These are phyloP conservation scores for Amniculicola lignicola DNA, from an alignment of 495 filamentous ascomycete species.

Conservation along the genomic window DNA sequence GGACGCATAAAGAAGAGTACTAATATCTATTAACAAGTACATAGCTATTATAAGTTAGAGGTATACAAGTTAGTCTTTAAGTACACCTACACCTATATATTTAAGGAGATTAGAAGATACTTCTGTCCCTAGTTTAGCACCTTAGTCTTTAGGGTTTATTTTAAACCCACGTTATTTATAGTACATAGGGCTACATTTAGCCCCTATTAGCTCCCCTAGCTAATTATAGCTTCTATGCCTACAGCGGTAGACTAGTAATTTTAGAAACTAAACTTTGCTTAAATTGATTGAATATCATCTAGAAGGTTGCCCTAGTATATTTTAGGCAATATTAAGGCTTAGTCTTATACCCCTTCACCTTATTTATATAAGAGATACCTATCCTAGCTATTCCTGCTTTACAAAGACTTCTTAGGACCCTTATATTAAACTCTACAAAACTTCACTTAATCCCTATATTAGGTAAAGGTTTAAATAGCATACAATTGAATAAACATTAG, in stretches of 20 bases:
- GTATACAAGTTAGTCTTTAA: constrained; percentile 3
- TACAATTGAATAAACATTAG: not conserved
- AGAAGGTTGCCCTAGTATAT: not conserved
- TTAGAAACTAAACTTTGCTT: not conserved
- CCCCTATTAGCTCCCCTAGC: not conserved
- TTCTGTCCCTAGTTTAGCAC: not conserved
- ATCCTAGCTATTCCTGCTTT: not conserved
- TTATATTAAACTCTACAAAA: not conserved
- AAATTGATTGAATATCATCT: not conserved
- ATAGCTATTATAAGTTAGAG: constrained; percentile 4
- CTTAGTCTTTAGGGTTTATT: not conserved
- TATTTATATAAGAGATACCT: not conserved
- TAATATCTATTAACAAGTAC: constrained; percentile 10
- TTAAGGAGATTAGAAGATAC: not conserved
- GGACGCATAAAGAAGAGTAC: not conserved
- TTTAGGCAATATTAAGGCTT: no score
- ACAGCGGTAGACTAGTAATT: not conserved
- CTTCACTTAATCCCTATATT: not conserved
- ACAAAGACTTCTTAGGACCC: not conserved
- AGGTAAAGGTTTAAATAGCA: not conserved
- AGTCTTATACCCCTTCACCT: not conserved
- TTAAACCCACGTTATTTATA: not conserved
- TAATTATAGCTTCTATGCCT: not conserved
- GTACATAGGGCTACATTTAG: not conserved
- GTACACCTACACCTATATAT: constrained; percentile 10